Base-by-base conservation (phyloP, 305 asterid species). In the Lippia alba region DNA sequence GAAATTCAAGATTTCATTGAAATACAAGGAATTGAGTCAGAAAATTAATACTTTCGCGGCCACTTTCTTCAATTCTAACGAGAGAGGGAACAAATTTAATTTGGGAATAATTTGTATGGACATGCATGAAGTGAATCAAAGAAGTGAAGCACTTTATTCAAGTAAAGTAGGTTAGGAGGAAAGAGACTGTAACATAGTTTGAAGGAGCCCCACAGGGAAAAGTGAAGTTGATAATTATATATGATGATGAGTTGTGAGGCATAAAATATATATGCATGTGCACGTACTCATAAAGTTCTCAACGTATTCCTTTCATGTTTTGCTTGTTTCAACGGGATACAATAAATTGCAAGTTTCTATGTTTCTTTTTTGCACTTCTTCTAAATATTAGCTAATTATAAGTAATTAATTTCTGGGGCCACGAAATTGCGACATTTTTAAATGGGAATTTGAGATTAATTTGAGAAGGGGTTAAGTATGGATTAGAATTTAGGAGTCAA, bases 241-340 rank as follows among this genome's bases (percentile, higher is more conserved):
- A 24, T 24, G 30, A 24, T 24, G 30, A 24, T 75, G 85, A 80
- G 85, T 76, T 76, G 79, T 67, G 77, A 55, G 9, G 78, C 85
- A 44, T 44, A 44, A 2, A 36, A 44, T 44, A 44, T 39, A 39
- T 9, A 9, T 44, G 49, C 49, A 83, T 64, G 80, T 78, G 82
- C 59, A 32, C 41, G 17, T 49, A 61, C 12, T 8, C 49, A 44
- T 44, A 71, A 66, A 44, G 41, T 56, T 56, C 56, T 17, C 56
- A 50, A 67, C 56, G n/a, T 39, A 62, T 71, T 59, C 24, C 53
- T 34, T 41, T 44, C 19, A 55, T 44, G 41, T 56, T 67, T 72
- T 75, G 66, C 75, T 64, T 76, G 56, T 64, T 72, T 66, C 66
- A 78, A 33, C 46, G 58, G 59, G 54, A n/a, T n/a, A 24, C 30